These are phyloP conservation scores for Lecanicillium sp. DNA, from an alignment of 2,329 filamentous ascomycete genomes.

Conservation along the genomic window DNA sequence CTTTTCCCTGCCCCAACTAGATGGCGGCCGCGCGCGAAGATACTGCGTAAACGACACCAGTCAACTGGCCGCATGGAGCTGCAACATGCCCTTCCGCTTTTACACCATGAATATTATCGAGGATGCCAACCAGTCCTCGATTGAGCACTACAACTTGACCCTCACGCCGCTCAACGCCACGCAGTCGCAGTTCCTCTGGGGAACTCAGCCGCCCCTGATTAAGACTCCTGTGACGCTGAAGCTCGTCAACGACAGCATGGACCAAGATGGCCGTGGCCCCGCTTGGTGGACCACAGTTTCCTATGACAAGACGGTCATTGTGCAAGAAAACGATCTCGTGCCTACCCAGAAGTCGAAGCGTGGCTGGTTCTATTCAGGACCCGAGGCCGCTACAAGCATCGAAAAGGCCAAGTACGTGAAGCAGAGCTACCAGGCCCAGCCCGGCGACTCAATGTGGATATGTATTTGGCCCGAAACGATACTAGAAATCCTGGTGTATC, in stretches of 20 bases:
- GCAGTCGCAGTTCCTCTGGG: slow-evolving; percentile 40
- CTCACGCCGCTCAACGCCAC: slow-evolving; percentile 35
- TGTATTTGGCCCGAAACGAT: slow-evolving; percentile 52
- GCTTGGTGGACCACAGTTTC: slow-evolving; percentile 48
- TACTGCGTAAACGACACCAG: slow-evolving; percentile 52
- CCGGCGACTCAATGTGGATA: slow-evolving; percentile 51
- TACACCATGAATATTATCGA: slow-evolving; percentile 38
- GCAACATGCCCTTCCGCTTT: slow-evolving; percentile 44
- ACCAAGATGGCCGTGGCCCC: slow-evolving; percentile 39
- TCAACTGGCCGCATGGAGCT: slow-evolving; percentile 58
- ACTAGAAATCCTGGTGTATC: slow-evolving; percentile 53
- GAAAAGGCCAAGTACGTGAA: slow-evolving; percentile 23
- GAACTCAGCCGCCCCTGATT: slow-evolving; percentile 47
- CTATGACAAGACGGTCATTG: slow-evolving; percentile 52
- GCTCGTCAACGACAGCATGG: slow-evolving; percentile 48
- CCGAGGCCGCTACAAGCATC: slow-evolving; percentile 14
- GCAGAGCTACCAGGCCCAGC: slow-evolving; percentile 25
- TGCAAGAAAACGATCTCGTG: slow-evolving; percentile 36
- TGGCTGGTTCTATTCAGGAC: slow-evolving; percentile 17
- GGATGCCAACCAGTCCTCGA: slow-evolving; percentile 22
- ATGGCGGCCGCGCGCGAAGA: slow-evolving; percentile 42
- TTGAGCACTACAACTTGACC: slow-evolving; percentile 35
- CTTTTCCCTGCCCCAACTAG: slow-evolving; percentile 50
- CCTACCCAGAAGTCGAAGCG: slow-evolving; percentile 23
- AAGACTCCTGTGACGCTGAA: slow-evolving; percentile 31